Evolutionary conservation across 345 rosid species (phyloP), one percentile per base, ranked within the genome.

Genomic region (Laguncularia racemosa): DNA sequence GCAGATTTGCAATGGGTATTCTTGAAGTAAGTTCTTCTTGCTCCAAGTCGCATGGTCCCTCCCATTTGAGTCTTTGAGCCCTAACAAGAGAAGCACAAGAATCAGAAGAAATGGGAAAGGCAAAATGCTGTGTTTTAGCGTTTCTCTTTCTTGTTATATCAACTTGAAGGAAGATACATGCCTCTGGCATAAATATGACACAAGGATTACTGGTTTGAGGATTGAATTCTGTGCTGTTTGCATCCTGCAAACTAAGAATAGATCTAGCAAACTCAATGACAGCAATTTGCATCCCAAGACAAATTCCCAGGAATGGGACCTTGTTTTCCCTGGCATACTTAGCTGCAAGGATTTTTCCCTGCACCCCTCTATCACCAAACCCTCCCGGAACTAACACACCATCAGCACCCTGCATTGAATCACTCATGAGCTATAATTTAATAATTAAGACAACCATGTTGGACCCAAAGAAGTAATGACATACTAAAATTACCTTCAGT

Each of bases 371-470:
- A 56, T 83, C 79, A 14, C 99, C 99, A 77, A 95, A 95, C 50
- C 99, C 99, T 68, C 99, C 99, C 3, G 99, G 99, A 26, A 95
- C 97, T 62, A 95, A 80, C 70, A 88, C 40, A 46, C 97, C 99
- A 80, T 90, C 83, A 50, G 99, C 95, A 65, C 82, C 89, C 99
- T 93, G 81, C 61, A 64, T 23, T 23, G 56, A 62, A 20, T 54
- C 20, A 59, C 33, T 21, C 40, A 33, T 9, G 2, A 33, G 40
- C 40, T 7, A 33, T 33, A 6, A 33, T 33, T 33, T 33, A 33
- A 33, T 33, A 33, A 33, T 33, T 33, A 33, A 33, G 44, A 50
- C 14, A 50, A 57, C 53, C 49, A 50, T 33, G 40, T 6, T 6
- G 11, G 40, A 9, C 40, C 6, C 9, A 7, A 33, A 33, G 40